Percentiles rank a stretch among this genome's conserved stretches.
Conservation (phyloP, 2,329 filamentous ascomycete species). For the Ascochyta lentis region DNA sequence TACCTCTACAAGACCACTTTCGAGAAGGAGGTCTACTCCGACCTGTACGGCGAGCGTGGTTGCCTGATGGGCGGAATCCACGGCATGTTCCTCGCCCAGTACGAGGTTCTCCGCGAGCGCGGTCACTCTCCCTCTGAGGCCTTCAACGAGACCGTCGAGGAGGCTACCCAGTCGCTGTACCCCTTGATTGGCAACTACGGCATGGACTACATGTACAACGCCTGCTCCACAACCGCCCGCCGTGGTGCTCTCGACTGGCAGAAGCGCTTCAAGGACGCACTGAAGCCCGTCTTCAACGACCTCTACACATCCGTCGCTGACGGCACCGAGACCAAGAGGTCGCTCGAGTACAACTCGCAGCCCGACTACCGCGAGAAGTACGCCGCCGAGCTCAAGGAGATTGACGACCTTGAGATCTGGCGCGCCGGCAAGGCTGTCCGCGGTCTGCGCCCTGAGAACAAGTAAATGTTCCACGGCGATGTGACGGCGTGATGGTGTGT, state of each 20-base stretch:
- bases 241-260: slow-evolving; percentile 99
- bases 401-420: slow-evolving; percentile 98
- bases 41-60: slow-evolving; percentile 99
- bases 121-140: slow-evolving; percentile 97
- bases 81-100: slow-evolving; percentile 99
- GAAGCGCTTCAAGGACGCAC: slow-evolving; percentile 92
- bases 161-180: slow-evolving; percentile 98
- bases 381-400: slow-evolving; percentile 98
- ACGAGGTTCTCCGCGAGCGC: slow-evolving; percentile 98
- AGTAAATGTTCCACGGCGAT: slow-evolving; percentile 28
- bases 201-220: slow-evolving; percentile 99
- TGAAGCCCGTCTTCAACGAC: slow-evolving; percentile 98
- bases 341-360: slow-evolving; percentile 96
- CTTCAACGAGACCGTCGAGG: slow-evolving; percentile 99
- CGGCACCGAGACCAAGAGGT: slow-evolving; percentile 93
- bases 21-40: slow-evolving; percentile 99
- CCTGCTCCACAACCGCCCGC: slow-evolving; percentile 97
- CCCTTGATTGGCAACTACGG: slow-evolving; percentile 95
- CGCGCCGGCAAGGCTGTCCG: slow-evolving; percentile 96
- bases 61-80: slow-evolving; percentile 99
- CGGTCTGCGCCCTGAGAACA: slow-evolving; percentile 50
- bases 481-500: slow-evolving; percentile 1
- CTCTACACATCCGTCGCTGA: slow-evolving; percentile 93
- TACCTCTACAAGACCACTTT: slow-evolving; percentile 99
- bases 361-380: slow-evolving; percentile 96